Percentiles rank a stretch among this genome's conserved stretches.
Conservation (phyloP, 768 basidiomycete species). For the Naganishia vaughanmartiniae region DNA sequence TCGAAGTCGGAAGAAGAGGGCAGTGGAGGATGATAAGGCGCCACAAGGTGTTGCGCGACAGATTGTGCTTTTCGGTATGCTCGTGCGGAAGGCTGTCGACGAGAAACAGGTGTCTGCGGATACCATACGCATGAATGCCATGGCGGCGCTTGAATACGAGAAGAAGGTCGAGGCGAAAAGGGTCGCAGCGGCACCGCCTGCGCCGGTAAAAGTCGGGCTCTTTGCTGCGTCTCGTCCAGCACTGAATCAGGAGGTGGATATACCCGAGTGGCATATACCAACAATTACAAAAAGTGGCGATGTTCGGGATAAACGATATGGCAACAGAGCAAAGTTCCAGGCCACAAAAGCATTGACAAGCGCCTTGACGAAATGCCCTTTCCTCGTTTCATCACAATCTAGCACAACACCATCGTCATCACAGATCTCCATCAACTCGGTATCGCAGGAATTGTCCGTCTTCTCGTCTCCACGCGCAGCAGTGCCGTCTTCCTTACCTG, state of each 20-base stretch:
- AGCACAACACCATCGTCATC: not conserved
- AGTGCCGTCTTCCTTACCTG: not conserved
- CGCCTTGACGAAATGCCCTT: slow-evolving; percentile 8
- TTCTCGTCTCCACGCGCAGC: not conserved
- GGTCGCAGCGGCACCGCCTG: not conserved
- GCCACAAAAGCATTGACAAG: slow-evolving; percentile 10
- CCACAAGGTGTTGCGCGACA: slow-evolving; percentile 9
- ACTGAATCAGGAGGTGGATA: not conserved
- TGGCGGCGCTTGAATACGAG: not conserved
- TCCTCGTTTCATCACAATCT: not conserved
- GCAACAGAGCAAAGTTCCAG: not conserved
- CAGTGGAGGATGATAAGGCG: not conserved
- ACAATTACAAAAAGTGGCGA: not conserved
- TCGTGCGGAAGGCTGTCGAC: slow-evolving; percentile 8
- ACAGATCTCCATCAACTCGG: not conserved
- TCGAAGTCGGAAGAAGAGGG: not conserved
- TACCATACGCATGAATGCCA: not conserved
- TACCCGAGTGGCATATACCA: not conserved
- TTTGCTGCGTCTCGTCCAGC: slow-evolving; percentile 1
- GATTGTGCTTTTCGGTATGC: slow-evolving; percentile 9
- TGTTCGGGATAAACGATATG: not conserved
- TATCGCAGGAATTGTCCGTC: not conserved
- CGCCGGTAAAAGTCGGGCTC: not conserved
- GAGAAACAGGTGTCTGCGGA: slow-evolving; percentile 3
- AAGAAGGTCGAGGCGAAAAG: slow-evolving; percentile 7